Base-by-base conservation (phyloP, 1,139 yeast species). In the Kurtzmaniella quercitrusa region DNA sequence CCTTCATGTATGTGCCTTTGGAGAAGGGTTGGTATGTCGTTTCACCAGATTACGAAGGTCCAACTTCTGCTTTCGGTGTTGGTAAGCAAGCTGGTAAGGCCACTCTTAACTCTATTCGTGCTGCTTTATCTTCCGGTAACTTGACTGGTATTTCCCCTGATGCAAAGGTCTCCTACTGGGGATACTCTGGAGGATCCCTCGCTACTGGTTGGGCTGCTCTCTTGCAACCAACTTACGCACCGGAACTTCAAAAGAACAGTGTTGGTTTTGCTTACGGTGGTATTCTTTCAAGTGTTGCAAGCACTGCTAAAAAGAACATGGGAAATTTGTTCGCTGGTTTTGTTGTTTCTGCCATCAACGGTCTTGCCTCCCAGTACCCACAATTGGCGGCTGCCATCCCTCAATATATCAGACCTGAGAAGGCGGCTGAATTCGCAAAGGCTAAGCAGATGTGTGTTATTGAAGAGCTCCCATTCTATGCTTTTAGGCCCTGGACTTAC, bases 121-220 rank as follows among this genome's bases (percentile, higher is more conserved):
- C 65, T 4, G 56, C 58, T 1, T 56, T 68, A 40, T 40, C 46
- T 1, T 50, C 65, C 2, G 51, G 49, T 1, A 55, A 58, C 38
- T 39, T 53, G 15, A 68, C 74, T 6, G 68, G 69, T 5, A 45
- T 68, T 34, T 44, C 51, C 8, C n/a, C 51, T 1, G 51, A 59
- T 38, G 70, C 73, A 3, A 51, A 57, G 39, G 55, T 61, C 1
- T 59, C 56, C 1, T 18, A 65, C 34, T 68, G 69, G 68, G 75
- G 75, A 0, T 69, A 66, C 46, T 65, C 72, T 10, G 75, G 75
- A 17, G 75, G 75, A 1, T 54, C 69, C 2, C 49, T 68, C 12
- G 68, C 74, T 2, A 49, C 65, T 8, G 62, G 63, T 1, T 70
- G 73, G 73, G 72, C 71, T 4, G 62, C 70, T 1, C 56, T 63